Percentiles rank a stretch among this genome's conserved stretches.
These are phyloP conservation scores for Macrophomina pseudophaseolina DNA, from an alignment of 2,329 filamentous ascomycete species.

Conservation along the genomic window DNA sequence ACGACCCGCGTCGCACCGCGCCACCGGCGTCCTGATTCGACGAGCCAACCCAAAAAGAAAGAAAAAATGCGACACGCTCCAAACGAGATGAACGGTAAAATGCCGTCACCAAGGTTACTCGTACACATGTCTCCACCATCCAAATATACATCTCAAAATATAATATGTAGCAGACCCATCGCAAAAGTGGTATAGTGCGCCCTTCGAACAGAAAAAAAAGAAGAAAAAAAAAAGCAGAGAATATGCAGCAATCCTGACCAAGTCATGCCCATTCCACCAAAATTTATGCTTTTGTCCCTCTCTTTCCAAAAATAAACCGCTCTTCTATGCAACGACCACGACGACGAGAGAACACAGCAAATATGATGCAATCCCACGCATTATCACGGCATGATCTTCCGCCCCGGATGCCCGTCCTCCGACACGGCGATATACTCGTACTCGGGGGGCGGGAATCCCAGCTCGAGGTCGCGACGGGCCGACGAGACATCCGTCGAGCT, in stretches of 20 bases:
- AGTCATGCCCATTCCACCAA: neutral
- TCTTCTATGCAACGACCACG: neutral
- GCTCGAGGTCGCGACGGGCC: neutral
- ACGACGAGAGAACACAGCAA: neutral
- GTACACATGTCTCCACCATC: neutral
- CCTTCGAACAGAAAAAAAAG: neutral
- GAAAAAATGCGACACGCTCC: neutral
- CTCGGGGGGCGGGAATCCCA: neutral
- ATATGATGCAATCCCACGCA: neutral
- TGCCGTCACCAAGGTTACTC: neutral
- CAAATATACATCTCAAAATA: too few species aligned
- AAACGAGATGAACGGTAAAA: neutral
- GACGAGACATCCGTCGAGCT: neutral
- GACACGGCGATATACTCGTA: neutral
- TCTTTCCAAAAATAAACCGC: neutral
- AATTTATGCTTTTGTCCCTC: neutral
- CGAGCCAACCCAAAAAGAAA: neutral
- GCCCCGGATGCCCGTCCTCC: conserved; percentile 6
- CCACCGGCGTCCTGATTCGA: neutral
- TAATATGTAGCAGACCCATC: neutral
- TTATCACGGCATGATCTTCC: conserved; percentile 4
- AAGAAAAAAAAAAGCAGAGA: too few species aligned
- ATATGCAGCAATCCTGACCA: neutral
- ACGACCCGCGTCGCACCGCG: neutral
- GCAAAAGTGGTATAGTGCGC: conserved; percentile 6